Base-by-base conservation (phyloP, 2,329 filamentous ascomycete genomes). In the Corynespora cassiicola region DNA sequence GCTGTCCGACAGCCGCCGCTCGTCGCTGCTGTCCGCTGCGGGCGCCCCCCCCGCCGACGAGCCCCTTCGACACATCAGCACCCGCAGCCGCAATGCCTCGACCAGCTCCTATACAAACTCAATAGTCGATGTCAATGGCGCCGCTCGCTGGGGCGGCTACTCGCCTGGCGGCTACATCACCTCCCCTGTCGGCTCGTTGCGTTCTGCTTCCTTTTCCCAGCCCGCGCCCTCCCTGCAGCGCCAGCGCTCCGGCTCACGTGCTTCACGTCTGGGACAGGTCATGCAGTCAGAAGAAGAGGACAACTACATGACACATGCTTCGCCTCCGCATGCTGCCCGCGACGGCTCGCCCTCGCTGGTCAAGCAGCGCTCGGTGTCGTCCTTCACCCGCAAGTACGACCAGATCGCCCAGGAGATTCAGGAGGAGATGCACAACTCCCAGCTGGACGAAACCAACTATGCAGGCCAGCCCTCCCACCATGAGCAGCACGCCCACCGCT, bases 41-140 rank as follows among this genome's bases (percentile, higher is more conserved):
- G n/a, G n/a, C n/a, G 73, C 75, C 29, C 48, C 43, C 7, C 40
- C 51, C 20, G 49, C 50, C 32, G 63, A 67, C 34, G 56, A 62
- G 36, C 48, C 48, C 11, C 39, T 53, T n/a, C 54, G 52, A 18
- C 50, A 51, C 19, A 42, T 54, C 31, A 55, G 50, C 31, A 54
- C 52, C 36, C 54, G 69, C 21, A 71, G 68, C 42, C 68, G 70
- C 42, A 69, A 69, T 30, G 50, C 68, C 16, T 73, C 70, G 14
- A 67, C 61, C 41, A 70, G 69, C 57, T 73, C 70, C 6, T 71
- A 69, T 42, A 55, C 67, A 12, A 76, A 73, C 49, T 87, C 85
- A n/a, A 87, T 88, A 44, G 75, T 88, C 34, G 85, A 86, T 37
- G 78, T 84, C 22, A 88, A 88, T 61, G 81, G 69, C 47, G 75